These are phyloP conservation scores for Blastosporella zonata DNA, from an alignment of 1,284 basidiomycete genomes.

Conservation along the genomic window DNA sequence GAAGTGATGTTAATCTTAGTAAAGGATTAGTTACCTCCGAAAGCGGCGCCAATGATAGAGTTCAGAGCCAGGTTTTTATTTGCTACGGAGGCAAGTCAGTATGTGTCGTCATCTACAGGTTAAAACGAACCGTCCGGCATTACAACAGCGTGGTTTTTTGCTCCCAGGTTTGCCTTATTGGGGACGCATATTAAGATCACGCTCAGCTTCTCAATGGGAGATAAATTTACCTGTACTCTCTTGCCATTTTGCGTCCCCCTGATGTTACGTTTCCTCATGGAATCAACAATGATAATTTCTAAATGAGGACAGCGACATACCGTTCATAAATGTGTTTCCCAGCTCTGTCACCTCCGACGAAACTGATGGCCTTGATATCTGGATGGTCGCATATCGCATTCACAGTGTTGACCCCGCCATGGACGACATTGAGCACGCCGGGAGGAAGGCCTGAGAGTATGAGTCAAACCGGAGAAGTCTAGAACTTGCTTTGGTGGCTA, in stretches of 20 bases:
- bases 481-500: slow-evolving; percentile 3
- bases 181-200: slow-evolving; percentile 8
- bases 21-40: slow-evolving; percentile 71
- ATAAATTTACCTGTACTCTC: slow-evolving; percentile 69
- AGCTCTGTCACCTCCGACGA: slow-evolving; percentile 95
- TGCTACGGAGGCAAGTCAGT: slow-evolving; percentile 44
- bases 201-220: neutral
- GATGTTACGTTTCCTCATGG: slow-evolving; percentile 7
- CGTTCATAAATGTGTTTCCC: slow-evolving; percentile 94
- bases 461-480: slow-evolving; percentile 1
- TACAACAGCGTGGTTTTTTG: slow-evolving; percentile 94
- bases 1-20: slow-evolving; percentile 31
- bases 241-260: slow-evolving; percentile 87
- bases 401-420: slow-evolving; percentile 87
- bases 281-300: slow-evolving; percentile 8
- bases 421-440: slow-evolving; percentile 87
- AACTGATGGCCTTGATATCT: slow-evolving; percentile 90
- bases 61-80: slow-evolving; percentile 95
- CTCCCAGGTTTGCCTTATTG: slow-evolving; percentile 82
- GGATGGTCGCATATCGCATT: slow-evolving; percentile 95
- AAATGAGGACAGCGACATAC: slow-evolving; percentile 32
- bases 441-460: slow-evolving; percentile 60
- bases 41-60: slow-evolving; percentile 92
- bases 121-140: slow-evolving; percentile 82
- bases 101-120: neutral